Base-by-base conservation (phyloP, 2,329 filamentous ascomycete species). In the Penicillium sp. region DNA sequence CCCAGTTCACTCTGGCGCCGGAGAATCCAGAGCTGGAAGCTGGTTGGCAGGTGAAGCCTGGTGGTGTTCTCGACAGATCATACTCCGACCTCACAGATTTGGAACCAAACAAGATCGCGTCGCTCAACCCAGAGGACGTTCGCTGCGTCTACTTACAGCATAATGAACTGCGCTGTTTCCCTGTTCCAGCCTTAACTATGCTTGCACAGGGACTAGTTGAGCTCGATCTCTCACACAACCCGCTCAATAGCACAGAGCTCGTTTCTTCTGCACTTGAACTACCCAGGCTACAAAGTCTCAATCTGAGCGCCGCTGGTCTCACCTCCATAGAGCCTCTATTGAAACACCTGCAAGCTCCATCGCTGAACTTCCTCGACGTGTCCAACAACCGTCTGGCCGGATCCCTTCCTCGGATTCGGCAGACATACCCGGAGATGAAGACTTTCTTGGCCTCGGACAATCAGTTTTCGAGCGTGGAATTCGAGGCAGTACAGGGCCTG, bases 361-460 rank as follows among this genome's bases (percentile, higher is more conserved):
- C 79, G 6, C 83, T 98, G 6, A 86, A 89, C 57, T 90, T 89
- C 67, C 82, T 97, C 1, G 91, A 98, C 71, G 82, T 96, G 7
- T 92, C 90, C 26, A 85, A 89, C 65, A 98, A 98, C 73, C 87
- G 90, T n/a, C 79, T 98, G 33, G 84, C 87, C 0, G 83, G 84
- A 6, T 53, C 84, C 0, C 81, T 97, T 0, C 91, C 93, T 0
- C 66, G 73, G 26, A 79, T 97, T 6, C 87, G 87, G 56, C 78
- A 84, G 6, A 80, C 79, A 1, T 97, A 92, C 73, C 91, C 92
- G 0, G 82, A 81, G 6, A 82, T 97, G 45, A 84, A 83, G 1
- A 86, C 90, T 0, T 81, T 98, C 10, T 80, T 94, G 19, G 89
- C 87, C 1, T 85, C 88, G 3, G 92, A 96, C 76, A 98, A 98